Evolutionary conservation across 495 filamentous ascomycete species (phyloP), one percentile per base, ranked within the genome.

Genomic region (Penicillium salamii): DNA sequence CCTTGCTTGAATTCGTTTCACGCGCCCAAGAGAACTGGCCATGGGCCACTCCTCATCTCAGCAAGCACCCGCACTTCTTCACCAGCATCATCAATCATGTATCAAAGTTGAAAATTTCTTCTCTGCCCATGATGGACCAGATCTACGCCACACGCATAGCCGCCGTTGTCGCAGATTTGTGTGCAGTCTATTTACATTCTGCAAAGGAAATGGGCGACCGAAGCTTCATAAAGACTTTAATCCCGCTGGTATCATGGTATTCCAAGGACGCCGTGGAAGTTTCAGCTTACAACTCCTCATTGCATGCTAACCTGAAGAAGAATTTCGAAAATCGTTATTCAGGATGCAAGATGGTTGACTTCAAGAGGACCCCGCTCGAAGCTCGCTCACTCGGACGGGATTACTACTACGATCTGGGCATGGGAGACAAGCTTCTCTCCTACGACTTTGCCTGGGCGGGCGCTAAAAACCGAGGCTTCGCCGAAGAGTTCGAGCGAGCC

Each of bases 11-110:
- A 52, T 96, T 97, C 62, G 82, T 97, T 26, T 82, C 85, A 7
- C 78, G 84, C 3, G 87, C 90, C 9, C 90, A 92, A 65, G 91
- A 95, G 65, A 85, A 86, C 57, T 97, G 90, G 91, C 88, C 89
- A 8, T 92, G 93, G 86, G 88, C 88, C 7, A 90, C 91, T 46
- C 81, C 85, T 26, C 80, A 85, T 26, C 66, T 95, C 15, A 83
- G 84, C 41, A 84, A 83, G 46, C 88, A 97, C 61, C 68, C 78
- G 20, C 70, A 68, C 6, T 95, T 96, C 54, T 76, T 97, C 39
- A 69, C 71, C 12, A 74, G 79, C 46, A 77, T 96, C 19, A 78
- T 86, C 11, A 76, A 76, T 19, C 89, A 86, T 61, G 80, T 90
- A 20, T 82, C 82, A 15, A 78, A 78, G 28, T 59, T 92, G 40